Conservation (phyloP, 192 early-diverging fungal species). For the Lobulomyces angularis region DNA sequence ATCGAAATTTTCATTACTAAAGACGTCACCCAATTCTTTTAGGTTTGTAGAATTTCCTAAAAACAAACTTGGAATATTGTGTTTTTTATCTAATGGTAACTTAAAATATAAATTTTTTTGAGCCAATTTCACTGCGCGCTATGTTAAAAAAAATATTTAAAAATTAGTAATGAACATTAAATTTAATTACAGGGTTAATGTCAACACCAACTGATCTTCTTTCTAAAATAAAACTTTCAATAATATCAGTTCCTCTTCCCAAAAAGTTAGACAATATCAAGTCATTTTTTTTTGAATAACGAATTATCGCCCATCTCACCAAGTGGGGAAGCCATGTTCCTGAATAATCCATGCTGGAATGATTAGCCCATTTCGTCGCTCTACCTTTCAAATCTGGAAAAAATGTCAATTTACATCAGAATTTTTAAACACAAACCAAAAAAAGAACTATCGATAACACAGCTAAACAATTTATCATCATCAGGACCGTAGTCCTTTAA, state of each 20-base stretch:
- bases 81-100: too few relatives aligned
- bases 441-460: conserved; percentile 67
- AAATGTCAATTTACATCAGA: too few relatives aligned
- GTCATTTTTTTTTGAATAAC: conserved; percentile 65
- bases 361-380: conserved; percentile 60
- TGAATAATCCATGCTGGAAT: not conserved
- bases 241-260: conserved; percentile 88
- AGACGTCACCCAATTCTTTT: too few relatives aligned
- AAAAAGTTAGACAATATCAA: conserved; percentile 80
- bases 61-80: too few relatives aligned
- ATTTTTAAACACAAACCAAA: too few relatives aligned
- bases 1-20: conserved; percentile 65
- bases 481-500: conserved; percentile 51
- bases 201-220: conserved; percentile 63
- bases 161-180: not conserved
- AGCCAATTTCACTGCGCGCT: conserved; percentile 60
- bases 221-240: conserved; percentile 70
- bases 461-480: conserved; percentile 57
- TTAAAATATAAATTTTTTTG: conserved; percentile 78
- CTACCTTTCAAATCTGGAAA: conserved; percentile 83
- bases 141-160: not conserved
- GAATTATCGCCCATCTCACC: conserved; percentile 60
- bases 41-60: too few relatives aligned
- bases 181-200: conserved; percentile 61
- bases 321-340: conserved; percentile 85